A percentile compares a stretch with the other conserved stretches of the same genome.
These are phyloP conservation scores for Paecilomyces niveus DNA, from an alignment of 2,329 filamentous ascomycete species.

Conservation along the genomic window DNA sequence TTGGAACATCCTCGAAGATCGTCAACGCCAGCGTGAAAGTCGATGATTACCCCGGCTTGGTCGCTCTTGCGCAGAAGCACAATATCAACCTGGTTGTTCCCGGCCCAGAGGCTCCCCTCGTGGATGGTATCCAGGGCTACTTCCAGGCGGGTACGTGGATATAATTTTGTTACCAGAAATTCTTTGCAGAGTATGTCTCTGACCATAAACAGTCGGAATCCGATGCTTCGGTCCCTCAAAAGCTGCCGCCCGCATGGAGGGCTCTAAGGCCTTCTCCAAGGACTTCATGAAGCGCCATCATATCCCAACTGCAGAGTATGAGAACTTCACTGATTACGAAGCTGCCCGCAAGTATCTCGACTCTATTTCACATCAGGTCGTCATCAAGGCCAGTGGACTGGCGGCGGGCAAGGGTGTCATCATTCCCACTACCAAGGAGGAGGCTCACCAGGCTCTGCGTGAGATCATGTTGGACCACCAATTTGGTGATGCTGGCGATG, in stretches of 20 bases:
- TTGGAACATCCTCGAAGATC: conserved; percentile 50
- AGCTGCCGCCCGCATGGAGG: conserved; percentile 82
- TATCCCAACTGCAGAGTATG: conserved; percentile 86
- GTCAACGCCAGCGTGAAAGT: conserved; percentile 66
- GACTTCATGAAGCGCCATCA: conserved; percentile 91
- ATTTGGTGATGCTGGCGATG: conserved; percentile 78
- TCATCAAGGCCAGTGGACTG: conserved; percentile 89
- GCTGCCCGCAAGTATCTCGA: conserved; percentile 69
- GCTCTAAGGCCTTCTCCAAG: conserved; percentile 94
- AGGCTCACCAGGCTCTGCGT: conserved; percentile 73
- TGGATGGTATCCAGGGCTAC: conserved; percentile 79
- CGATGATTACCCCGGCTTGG: conserved; percentile 71
- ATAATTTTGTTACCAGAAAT: conserved; percentile 1
- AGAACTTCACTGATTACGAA: conserved; percentile 76
- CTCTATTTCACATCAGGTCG: conserved; percentile 62
- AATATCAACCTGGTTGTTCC: conserved; percentile 77
- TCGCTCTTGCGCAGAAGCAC: conserved; percentile 66
- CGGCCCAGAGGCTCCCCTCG: conserved; percentile 88
- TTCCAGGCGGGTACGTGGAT: conserved; percentile 55
- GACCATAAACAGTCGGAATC: conserved; percentile 52
- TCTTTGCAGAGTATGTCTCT: background rate
- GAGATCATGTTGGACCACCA: conserved; percentile 86
- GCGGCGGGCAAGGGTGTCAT: conserved; percentile 96
- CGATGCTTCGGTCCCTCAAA: conserved; percentile 79
- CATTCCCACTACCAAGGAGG: conserved; percentile 71